A percentile compares a stretch with the other conserved stretches of the same genome.
Conservation (phyloP, 768 basidiomycete species). For the Mrakia blollopis region DNA sequence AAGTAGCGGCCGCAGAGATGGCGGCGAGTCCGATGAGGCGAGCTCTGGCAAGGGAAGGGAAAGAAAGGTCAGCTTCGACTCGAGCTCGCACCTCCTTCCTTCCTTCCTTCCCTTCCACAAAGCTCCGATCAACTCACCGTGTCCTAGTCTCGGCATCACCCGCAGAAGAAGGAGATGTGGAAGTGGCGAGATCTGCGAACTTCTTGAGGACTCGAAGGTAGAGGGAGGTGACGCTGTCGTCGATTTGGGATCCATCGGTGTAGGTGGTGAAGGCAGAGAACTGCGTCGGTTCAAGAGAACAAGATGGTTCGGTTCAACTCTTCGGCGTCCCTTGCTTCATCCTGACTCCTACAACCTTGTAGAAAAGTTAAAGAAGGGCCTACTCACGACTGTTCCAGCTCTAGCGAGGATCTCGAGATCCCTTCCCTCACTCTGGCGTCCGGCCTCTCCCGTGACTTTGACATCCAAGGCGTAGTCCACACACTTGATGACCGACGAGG, state of each 20-base stretch:
- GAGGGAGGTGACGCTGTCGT: constrained; percentile 52
- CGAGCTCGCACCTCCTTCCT: background rate
- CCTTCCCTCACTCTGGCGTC: constrained; percentile 34
- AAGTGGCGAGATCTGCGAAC: constrained; percentile 61
- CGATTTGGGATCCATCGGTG: constrained; percentile 77
- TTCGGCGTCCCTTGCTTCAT: background rate
- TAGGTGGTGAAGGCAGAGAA: constrained; percentile 90
- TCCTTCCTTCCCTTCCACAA: background rate
- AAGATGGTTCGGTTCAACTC: background rate
- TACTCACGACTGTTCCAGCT: constrained; percentile 71
- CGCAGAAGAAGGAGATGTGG: constrained; percentile 38
- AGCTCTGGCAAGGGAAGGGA: constrained; percentile 51
- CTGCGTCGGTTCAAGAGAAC: constrained; percentile 45
- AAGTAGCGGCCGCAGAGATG: constrained; percentile 70
- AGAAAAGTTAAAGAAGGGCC: background rate
- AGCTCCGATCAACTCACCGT: constrained; percentile 49
- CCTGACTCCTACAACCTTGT: no score
- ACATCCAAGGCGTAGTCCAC: constrained; percentile 39
- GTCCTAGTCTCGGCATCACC: constrained; percentile 68
- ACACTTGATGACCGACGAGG: constrained; percentile 37
- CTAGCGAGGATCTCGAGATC: constrained; percentile 45
- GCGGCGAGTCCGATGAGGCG: constrained; percentile 81
- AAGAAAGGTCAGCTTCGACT: constrained; percentile 4
- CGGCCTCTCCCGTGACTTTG: constrained; percentile 32
- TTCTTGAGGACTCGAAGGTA: constrained; percentile 64